Evolutionary conservation across 169 alveolate genomes (phyloP).

Genomic region (Plasmodium inui): DNA sequence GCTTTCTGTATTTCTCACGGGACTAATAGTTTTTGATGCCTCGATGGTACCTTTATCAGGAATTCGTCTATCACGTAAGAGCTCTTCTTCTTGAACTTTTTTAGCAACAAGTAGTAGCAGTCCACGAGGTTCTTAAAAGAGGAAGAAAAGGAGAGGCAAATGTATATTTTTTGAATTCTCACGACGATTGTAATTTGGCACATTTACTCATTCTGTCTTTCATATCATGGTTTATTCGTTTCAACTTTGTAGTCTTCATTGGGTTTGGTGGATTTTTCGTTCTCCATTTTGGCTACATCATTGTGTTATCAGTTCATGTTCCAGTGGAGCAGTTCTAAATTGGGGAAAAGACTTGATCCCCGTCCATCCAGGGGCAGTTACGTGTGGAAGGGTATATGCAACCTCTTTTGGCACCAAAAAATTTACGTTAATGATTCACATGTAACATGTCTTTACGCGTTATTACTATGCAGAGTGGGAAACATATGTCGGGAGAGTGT

Average conservation of each 20-base stretch:
- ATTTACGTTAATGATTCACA: neutral
- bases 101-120: conserved; percentile 59
- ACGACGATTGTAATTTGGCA: neutral
- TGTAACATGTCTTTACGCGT: neutral
- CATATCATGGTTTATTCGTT: neutral
- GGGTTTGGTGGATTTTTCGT: neutral
- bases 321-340: neutral
- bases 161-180: neutral
- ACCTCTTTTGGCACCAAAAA: neutral
- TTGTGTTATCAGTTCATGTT: neutral
- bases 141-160: neutral
- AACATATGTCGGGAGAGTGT: neutral
- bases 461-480: neutral
- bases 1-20: neutral
- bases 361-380: neutral
- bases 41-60: conserved; percentile 43
- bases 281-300: conserved; percentile 2
- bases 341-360: neutral
- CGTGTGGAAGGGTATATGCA: neutral
- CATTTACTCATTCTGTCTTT: neutral
- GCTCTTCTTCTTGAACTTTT: conserved; percentile 56
- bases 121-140: conserved; percentile 32
- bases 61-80: conserved; percentile 65
- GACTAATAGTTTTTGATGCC: neutral
- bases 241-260: conserved; percentile 1